Evolutionary conservation across 495 filamentous ascomycete genomes (phyloP), one percentile per base, ranked within the genome.

Genomic region (Xylaria acuta): DNA sequence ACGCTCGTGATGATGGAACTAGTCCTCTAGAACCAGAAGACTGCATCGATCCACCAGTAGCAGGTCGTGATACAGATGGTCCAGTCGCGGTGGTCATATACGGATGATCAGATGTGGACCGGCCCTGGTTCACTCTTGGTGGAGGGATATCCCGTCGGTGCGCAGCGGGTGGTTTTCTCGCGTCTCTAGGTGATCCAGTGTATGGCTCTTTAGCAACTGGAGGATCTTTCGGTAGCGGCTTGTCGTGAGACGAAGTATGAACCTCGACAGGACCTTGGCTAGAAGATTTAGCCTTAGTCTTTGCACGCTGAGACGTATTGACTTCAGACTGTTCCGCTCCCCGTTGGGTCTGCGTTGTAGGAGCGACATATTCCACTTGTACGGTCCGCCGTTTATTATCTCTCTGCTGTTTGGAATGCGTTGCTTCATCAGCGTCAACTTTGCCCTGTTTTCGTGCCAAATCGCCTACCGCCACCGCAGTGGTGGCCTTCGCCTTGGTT

Each of bases 281-380:
- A 45, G 81, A 84, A 12, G 82, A 83, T 30, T 86, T 83, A 56
- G 84, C 85, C 40, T 88, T 86, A n/a, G 87, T 88, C 73, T 82
- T 82, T 38, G 82, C 80, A 49, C 80, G 74, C 12, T 81, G 40
- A 8, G 77, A 64, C 16, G 73, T 62, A 51, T 67, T 53, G 66
- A 40, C 64, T 67, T 74, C 77, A 38, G 56, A 60, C 58, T 74
- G 78, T 54, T 88, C 86, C n/a, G 76, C 80, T 32, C 84, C 85
- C 38, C 86, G 80, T 74, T 87, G 86, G 5, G 96, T 98, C 73
- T 93, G 90, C 22, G 93, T 96, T 40, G 90, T 90, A 47, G 96
- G 97, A 51, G 94, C 92, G 64, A 99, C 97, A 84, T 99, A 99
- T 83, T 99, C 96, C 16, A 98, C 93, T 81, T 99, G 96, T 1